Evolutionary conservation across 495 filamentous ascomycete genomes (phyloP).

Genomic region (Haplographium delicatum): DNA sequence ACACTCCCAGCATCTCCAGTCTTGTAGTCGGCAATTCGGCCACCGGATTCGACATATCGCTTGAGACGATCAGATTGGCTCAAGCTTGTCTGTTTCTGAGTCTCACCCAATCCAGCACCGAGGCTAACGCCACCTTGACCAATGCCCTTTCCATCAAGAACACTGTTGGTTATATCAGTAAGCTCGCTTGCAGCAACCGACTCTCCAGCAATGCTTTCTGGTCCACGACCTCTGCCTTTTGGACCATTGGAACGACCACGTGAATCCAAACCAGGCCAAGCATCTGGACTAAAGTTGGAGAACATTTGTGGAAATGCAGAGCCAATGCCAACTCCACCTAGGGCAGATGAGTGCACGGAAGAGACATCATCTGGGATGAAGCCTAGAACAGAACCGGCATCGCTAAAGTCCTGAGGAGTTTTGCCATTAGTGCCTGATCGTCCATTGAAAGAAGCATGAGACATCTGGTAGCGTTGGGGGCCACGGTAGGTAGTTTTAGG

Average conservation of each 20-base stretch:
- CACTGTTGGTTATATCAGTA: slow-evolving; percentile 63
- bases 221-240: slow-evolving; percentile 55
- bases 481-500: slow-evolving; percentile 91
- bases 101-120: slow-evolving; percentile 68
- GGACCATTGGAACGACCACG: slow-evolving; percentile 55
- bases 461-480: slow-evolving; percentile 80
- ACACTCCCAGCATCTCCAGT: slow-evolving; percentile 60
- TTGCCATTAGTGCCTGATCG: slow-evolving; percentile 42
- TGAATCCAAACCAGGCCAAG: slow-evolving; percentile 79
- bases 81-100: slow-evolving; percentile 70
- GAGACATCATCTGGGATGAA: slow-evolving; percentile 98
- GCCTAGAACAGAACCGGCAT: slow-evolving; percentile 80
- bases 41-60: slow-evolving; percentile 80
- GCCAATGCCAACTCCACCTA: slow-evolving; percentile 73
- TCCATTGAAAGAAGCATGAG: slow-evolving; percentile 42
- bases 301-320: slow-evolving; percentile 94
- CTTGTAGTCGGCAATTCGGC: slow-evolving; percentile 51
- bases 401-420: slow-evolving; percentile 60
- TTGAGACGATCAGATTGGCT: slow-evolving; percentile 82
- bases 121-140: slow-evolving; percentile 86
- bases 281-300: slow-evolving; percentile 77
- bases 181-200: slow-evolving; percentile 84
- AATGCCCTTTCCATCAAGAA: slow-evolving; percentile 63
- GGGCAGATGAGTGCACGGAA: slow-evolving; percentile 86
- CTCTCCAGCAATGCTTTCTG: slow-evolving; percentile 82